phyloP scores from a whole-genome alignment of 306 rosid genomes.

The Arachis hypogaea region DNA sequence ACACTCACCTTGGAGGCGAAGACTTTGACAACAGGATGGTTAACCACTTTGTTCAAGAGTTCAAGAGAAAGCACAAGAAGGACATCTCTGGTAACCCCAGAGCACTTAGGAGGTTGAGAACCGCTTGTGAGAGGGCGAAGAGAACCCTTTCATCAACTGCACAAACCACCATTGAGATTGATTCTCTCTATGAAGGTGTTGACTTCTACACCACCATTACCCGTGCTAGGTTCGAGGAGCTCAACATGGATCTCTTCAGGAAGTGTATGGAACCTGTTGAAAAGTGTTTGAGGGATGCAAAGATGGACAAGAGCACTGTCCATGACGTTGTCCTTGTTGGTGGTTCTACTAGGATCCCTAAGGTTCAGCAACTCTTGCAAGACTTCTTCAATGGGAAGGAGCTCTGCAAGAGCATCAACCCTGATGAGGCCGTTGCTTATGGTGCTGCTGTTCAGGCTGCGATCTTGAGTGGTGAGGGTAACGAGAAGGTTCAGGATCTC shows the following conservation, averaged over 20 bases:
- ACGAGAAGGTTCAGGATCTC: constrained; percentile 67
- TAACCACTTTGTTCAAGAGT: constrained; percentile 71
- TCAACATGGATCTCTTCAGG: constrained; percentile 72
- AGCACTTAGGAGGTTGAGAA: constrained; percentile 65
- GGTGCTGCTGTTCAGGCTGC: constrained; percentile 83
- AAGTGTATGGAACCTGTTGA: constrained; percentile 81
- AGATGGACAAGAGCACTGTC: constrained; percentile 67
- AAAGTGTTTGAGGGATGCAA: constrained; percentile 71
- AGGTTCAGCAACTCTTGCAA: constrained; percentile 70
- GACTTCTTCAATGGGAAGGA: constrained; percentile 75
- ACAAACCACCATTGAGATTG: constrained; percentile 72
- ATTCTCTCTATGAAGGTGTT: constrained; percentile 61
- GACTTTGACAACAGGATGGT: constrained; percentile 77
- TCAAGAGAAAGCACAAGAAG: constrained; percentile 71
- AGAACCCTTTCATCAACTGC: constrained; percentile 77
- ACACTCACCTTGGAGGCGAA: constrained; percentile 77
- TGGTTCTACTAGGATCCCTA: constrained; percentile 75
- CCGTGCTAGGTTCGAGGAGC: constrained; percentile 73
- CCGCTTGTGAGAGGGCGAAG: constrained; percentile 75
- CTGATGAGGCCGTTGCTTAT: constrained; percentile 78
- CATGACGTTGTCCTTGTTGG: constrained; percentile 75
- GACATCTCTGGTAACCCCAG: constrained; percentile 63
- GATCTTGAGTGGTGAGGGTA: constrained; percentile 67
- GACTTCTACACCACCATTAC: constrained; percentile 70
- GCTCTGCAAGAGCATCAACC: constrained; percentile 77